A percentile compares a stretch with the other conserved stretches of the same genome.
These are phyloP conservation scores for Daldinia decipiens DNA, from an alignment of 495 filamentous ascomycete species.

Conservation along the genomic window DNA sequence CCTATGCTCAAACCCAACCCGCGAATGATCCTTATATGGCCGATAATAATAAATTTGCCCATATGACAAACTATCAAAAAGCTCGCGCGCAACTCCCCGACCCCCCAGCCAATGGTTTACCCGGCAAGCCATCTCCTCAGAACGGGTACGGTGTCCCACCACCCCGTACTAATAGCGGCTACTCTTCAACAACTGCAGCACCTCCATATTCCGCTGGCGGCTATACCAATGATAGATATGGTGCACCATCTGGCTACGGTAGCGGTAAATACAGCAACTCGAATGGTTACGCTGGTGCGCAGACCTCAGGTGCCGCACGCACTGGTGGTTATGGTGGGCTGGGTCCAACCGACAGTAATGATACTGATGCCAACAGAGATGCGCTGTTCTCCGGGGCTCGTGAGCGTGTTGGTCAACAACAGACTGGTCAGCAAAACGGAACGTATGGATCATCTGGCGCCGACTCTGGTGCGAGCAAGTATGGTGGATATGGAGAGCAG, in stretches of 20 bases:
- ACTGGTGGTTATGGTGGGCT: conserved; percentile 76
- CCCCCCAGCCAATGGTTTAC: conserved; percentile 45
- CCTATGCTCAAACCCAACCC: conserved; percentile 72
- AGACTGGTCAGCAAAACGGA: conserved; percentile 37
- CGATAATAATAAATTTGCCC: conserved; percentile 57
- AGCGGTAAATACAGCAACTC: conserved; percentile 67
- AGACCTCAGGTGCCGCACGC: too few relatives aligned
- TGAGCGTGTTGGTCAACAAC: conserved; percentile 60
- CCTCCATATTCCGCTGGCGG: conserved; percentile 49
- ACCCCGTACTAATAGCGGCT: conserved; percentile 28
- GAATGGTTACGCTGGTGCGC: not conserved
- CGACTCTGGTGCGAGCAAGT: conserved; percentile 53
- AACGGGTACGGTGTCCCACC: conserved; percentile 37
- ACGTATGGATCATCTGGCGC: conserved; percentile 24
- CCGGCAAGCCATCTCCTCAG: conserved; percentile 51
- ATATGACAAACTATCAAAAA: conserved; percentile 53
- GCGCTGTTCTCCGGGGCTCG: conserved; percentile 71
- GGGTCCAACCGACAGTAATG: conserved; percentile 64
- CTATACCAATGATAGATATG: conserved; percentile 70
- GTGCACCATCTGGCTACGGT: conserved; percentile 72
- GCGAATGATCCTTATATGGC: conserved; percentile 71
- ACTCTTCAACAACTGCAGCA: conserved; percentile 33
- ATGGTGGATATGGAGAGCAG: conserved; percentile 71
- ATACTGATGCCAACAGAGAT: conserved; percentile 68
- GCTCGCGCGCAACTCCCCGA: conserved; percentile 45